phyloP scores from a whole-genome alignment of 345 rosid species.

The Litchi chinensis region DNA sequence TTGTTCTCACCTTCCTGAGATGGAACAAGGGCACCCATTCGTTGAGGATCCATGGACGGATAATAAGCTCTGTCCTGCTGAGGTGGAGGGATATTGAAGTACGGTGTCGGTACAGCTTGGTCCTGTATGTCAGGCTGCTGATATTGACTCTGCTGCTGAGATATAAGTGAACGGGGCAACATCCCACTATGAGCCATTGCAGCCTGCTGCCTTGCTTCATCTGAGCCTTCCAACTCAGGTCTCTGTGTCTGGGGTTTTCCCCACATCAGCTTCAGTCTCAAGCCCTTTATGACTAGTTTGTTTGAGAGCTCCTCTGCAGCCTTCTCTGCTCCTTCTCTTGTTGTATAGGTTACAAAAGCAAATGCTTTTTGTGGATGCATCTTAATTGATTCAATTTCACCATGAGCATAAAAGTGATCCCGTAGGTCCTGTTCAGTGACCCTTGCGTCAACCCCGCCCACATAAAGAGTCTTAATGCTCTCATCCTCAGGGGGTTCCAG shows the following conservation, averaged over 20 bases:
- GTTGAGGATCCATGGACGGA: slow-evolving; percentile 97
- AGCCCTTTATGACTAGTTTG: slow-evolving; percentile 81
- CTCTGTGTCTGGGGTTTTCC: slow-evolving; percentile 89
- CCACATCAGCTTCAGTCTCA: slow-evolving; percentile 93
- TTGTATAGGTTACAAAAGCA: slow-evolving; percentile 93
- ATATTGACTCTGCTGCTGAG: slow-evolving; percentile 80
- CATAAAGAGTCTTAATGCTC: slow-evolving; percentile 86
- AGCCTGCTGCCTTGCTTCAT: slow-evolving; percentile 72
- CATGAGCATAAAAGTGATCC: slow-evolving; percentile 87
- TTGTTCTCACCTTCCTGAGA: slow-evolving; percentile 73
- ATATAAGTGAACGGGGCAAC: slow-evolving; percentile 82
- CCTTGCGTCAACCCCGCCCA: slow-evolving; percentile 88
- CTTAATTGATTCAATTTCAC: slow-evolving; percentile 85
- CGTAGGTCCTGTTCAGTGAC: slow-evolving; percentile 85
- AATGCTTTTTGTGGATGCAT: slow-evolving; percentile 87
- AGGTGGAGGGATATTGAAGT: slow-evolving; percentile 65
- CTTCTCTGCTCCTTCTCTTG: slow-evolving; percentile 96
- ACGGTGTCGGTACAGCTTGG: slow-evolving; percentile 66
- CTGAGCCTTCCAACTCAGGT: slow-evolving; percentile 69
- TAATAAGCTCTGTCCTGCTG: slow-evolving; percentile 77
- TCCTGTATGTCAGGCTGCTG: slow-evolving; percentile 47
- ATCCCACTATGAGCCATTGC: slow-evolving; percentile 70
- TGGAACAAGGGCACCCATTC: slow-evolving; percentile 89
- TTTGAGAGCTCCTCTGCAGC: slow-evolving; percentile 92
- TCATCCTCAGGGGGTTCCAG: slow-evolving; percentile 90